Evolutionary conservation across 306 rosid genomes (phyloP), one percentile per base, ranked within the genome.

Genomic region (Hippophae gyantsensis): DNA sequence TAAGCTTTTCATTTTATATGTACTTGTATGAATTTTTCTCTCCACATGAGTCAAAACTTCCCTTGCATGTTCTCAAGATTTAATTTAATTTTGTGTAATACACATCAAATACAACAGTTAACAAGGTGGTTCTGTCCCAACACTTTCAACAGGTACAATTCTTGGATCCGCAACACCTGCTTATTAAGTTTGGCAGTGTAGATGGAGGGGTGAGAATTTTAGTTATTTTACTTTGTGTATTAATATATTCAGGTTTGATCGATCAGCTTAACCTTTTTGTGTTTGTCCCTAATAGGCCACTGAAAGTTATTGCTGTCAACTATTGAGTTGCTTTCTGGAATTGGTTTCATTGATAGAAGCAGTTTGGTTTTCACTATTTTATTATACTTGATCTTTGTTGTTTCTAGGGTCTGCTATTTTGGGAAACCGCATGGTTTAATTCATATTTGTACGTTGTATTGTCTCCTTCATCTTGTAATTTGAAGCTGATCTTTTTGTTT

Each of bases 181-280:
- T 92, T 52, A 81, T 92, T 85, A 92, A 92, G 84, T 82, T 85
- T 72, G 99, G 96, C 58, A 92, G 96, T 70, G 96, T 88, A 42
- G 96, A 88, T 60, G 99, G 93, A 83, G 93, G 71, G 90, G 99
- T 92, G 81, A 92, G 96, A 59, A 49, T 49, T 12, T 47, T 49
- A 12, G 53, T 54, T 56, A 60, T 42, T 67, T 72, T 44, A 13
- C 57, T 42, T 56, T 63, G 42, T 70, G 11, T 65, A 61, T 65
- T 48, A 52, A 54, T 52, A 41, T 57, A 57, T 9, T 6, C 42
- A 13, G 55, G 13, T 6, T 42, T 38, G 10, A 41, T 42, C 13
- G 25, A 48, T 48, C 18, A 48, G 25, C 43, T 25, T 12, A 41
- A 45, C 52, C 40, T 47, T n/a, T 12, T 12, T 47, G 52, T 51